These are phyloP conservation scores for Kurtzmaniella quercitrusa DNA, from an alignment of 1,139 yeast species.

Conservation along the genomic window DNA sequence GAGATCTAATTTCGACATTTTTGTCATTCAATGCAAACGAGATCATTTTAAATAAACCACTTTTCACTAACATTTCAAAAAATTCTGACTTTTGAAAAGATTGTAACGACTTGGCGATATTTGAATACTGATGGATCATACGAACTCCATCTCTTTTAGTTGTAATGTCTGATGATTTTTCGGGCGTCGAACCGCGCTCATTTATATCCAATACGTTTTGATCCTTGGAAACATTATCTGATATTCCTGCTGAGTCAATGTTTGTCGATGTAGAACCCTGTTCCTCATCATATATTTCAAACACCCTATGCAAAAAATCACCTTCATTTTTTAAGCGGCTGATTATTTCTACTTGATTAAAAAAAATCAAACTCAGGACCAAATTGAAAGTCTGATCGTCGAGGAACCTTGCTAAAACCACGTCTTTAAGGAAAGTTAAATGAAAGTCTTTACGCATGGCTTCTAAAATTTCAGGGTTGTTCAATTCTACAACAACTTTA, in stretches of 20 bases:
- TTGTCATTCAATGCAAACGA: conserved; percentile 63
- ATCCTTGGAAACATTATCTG: neutral
- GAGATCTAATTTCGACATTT: conserved; percentile 50
- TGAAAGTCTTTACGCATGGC: conserved; percentile 73
- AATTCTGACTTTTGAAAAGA: conserved; percentile 62
- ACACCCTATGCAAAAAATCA: conserved; percentile 47
- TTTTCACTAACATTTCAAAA: conserved; percentile 58
- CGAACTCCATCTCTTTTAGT: conserved; percentile 64
- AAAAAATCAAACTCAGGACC: conserved; percentile 60
- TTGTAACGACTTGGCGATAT: conserved; percentile 69
- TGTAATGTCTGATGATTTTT: neutral
- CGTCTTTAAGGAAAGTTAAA: conserved; percentile 79
- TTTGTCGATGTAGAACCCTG: neutral
- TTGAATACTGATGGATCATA: conserved; percentile 75
- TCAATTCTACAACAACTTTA: conserved; percentile 70
- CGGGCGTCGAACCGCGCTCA: neutral
- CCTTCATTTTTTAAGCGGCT: conserved; percentile 49
- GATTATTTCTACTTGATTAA: conserved; percentile 68
- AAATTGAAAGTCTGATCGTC: conserved; percentile 76
- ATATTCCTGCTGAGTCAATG: neutral
- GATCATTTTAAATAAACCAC: conserved; percentile 69
- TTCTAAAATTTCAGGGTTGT: conserved; percentile 38
- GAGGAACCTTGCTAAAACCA: conserved; percentile 71
- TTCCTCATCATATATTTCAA: conserved; percentile 46
- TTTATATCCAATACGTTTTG: conserved; percentile 1